Evolutionary conservation across 1,284 basidiomycete species (phyloP).

Genomic region (Cutaneotrichosporon daszewskae): DNA sequence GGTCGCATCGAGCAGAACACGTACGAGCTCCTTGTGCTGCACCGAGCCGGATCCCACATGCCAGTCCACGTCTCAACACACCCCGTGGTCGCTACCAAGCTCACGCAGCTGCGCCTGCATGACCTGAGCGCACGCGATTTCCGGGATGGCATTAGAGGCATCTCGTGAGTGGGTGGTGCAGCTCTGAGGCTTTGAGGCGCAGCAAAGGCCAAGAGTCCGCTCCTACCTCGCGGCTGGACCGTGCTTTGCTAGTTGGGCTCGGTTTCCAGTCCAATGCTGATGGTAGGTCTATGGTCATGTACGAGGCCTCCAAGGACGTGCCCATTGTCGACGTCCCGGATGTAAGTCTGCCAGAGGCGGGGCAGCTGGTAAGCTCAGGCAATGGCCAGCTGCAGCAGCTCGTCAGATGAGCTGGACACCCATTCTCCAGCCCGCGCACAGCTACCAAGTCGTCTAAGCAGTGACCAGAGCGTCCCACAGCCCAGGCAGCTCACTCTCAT

Average conservation of each 20-base stretch:
- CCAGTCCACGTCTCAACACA: conserved; percentile 31
- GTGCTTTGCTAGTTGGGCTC: too few species aligned
- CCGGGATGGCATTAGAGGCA: conserved; percentile 33
- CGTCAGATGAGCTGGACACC: too few species aligned
- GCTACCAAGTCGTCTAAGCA: too few species aligned
- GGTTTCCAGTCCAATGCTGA: too few species aligned
- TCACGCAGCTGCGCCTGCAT: conserved; percentile 40
- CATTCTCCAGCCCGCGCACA: not conserved
- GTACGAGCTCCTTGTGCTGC: too few species aligned
- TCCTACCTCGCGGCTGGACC: not conserved
- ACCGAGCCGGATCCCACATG: too few species aligned
- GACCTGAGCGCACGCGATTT: conserved; percentile 43
- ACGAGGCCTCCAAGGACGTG: conserved; percentile 30
- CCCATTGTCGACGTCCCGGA: conserved; percentile 34
- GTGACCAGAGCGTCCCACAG: too few species aligned
- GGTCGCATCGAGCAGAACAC: too few species aligned
- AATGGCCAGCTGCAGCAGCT: too few species aligned
- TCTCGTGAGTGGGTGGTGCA: conserved; percentile 23
- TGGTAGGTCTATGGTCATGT: conserved; percentile 35
- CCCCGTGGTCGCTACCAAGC: conserved; percentile 37
- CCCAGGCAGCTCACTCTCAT: conserved; percentile 22
- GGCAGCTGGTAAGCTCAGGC: too few species aligned
- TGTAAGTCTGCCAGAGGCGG: too few species aligned
- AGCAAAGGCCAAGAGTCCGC: not conserved
- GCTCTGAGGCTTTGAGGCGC: not conserved